A percentile compares a stretch with the other conserved stretches of the same genome.
Evolutionary conservation across 371 early-diverging fungal genomes (phyloP).

Genomic region (Dinochytrium kinnereticum): DNA sequence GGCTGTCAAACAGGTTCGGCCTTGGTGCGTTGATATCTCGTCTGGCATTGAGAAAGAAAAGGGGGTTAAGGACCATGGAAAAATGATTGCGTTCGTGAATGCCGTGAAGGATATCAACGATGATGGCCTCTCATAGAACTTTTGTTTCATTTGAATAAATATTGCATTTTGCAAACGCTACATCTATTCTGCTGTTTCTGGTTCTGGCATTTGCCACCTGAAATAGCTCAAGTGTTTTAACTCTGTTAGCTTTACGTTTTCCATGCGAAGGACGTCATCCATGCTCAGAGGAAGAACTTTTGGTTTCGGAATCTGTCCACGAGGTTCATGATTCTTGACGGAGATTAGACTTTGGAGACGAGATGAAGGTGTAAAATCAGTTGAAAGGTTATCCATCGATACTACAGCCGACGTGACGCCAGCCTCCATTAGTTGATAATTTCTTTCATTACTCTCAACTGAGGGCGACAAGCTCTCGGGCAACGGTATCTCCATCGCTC

Average conservation of each 20-base stretch:
- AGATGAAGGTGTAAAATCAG: background rate
- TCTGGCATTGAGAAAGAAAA: slow-evolving; percentile 80
- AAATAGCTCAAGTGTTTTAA: slow-evolving; percentile 2
- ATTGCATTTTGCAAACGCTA: background rate
- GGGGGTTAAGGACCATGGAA: slow-evolving; percentile 41
- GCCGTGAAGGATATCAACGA: background rate
- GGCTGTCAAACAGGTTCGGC: slow-evolving; percentile 71
- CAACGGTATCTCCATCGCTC: background rate
- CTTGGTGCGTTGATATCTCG: slow-evolving; percentile 92
- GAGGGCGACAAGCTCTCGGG: background rate
- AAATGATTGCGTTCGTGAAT: slow-evolving; percentile 30
- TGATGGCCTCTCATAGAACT: background rate
- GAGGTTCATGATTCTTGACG: background rate
- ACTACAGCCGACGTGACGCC: background rate
- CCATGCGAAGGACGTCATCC: slow-evolving; percentile 1
- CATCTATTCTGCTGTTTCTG: background rate
- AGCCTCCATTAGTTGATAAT: background rate
- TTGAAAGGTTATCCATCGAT: background rate
- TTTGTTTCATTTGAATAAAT: background rate
- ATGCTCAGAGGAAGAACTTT: background rate
- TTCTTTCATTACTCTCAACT: background rate
- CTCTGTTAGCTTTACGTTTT: background rate
- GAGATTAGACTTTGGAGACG: background rate
- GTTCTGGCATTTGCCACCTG: background rate
- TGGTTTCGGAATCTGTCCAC: background rate